These are phyloP conservation scores for Paramyrothecium roridum DNA, from an alignment of 2,329 filamentous ascomycete species.

Conservation along the genomic window DNA sequence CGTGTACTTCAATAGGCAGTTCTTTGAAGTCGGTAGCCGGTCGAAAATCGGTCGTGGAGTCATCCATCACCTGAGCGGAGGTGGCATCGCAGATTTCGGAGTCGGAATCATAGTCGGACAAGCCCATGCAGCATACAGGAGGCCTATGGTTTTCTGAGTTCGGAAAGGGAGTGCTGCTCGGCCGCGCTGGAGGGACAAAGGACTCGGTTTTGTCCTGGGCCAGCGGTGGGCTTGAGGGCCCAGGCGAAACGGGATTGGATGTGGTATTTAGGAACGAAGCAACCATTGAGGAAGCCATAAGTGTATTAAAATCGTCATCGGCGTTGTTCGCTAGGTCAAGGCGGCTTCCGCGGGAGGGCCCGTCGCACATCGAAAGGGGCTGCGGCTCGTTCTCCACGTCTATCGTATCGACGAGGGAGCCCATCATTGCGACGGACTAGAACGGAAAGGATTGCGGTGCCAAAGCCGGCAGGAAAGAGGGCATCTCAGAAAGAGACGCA, in stretches of 20 bases:
- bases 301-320: constrained; percentile 29
- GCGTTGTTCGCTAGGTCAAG: constrained; percentile 15
- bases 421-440: background rate
- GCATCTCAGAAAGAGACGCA: background rate
- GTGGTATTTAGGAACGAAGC: constrained; percentile 33
- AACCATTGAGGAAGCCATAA: constrained; percentile 34
- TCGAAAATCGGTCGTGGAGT: constrained; percentile 10
- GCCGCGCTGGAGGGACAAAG: constrained; percentile 38
- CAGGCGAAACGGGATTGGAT: constrained; percentile 54
- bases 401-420: constrained; percentile 8
- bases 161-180: constrained; percentile 59
- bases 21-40: constrained; percentile 38
- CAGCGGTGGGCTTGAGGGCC: constrained; percentile 48
- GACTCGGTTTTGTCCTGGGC: constrained; percentile 39
- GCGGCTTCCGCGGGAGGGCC: constrained; percentile 3
- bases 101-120: constrained; percentile 16
- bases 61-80: constrained; percentile 11
- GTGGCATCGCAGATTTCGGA: constrained; percentile 11
- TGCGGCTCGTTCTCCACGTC: background rate
- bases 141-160: constrained; percentile 45
- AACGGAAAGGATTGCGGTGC: background rate
- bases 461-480: background rate
- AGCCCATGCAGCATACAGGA: constrained; percentile 21
- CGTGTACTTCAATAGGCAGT: constrained; percentile 68
- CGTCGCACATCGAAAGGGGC: background rate